phyloP scores from a whole-genome alignment of 2,329 filamentous ascomycete species.

The Diaporthe velutina region DNA sequence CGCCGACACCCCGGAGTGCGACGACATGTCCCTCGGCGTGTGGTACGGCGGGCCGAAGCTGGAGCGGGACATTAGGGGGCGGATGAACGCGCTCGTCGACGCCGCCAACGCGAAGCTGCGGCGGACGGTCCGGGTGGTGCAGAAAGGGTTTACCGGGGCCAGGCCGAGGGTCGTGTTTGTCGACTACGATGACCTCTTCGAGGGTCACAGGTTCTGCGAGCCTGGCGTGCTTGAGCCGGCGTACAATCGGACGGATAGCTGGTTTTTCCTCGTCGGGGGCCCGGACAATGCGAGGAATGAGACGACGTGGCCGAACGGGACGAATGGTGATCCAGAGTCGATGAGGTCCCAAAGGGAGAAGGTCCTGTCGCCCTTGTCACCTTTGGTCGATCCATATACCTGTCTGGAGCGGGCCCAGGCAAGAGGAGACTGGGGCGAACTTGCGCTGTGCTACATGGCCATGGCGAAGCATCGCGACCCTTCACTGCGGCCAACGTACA shows the following conservation, averaged over 20 bases:
- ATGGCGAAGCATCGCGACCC: slow-evolving; percentile 53
- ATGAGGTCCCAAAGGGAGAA: slow-evolving; percentile 16
- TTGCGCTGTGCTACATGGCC: slow-evolving; percentile 60
- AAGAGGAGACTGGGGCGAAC: slow-evolving; percentile 57
- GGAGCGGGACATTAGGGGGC: slow-evolving; percentile 51
- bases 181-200: slow-evolving; percentile 58
- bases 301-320: slow-evolving; percentile 40
- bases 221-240: slow-evolving; percentile 55
- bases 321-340: slow-evolving; percentile 31
- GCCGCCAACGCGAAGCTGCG: slow-evolving; percentile 57
- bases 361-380: slow-evolving; percentile 48
- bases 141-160: slow-evolving; percentile 49
- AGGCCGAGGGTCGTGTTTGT: slow-evolving; percentile 57
- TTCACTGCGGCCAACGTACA: slow-evolving; percentile 48
- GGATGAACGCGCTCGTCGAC: slow-evolving; percentile 60
- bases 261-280: slow-evolving; percentile 63
- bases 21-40: slow-evolving; percentile 59
- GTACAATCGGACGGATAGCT: slow-evolving; percentile 57
- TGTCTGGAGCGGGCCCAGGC: slow-evolving; percentile 52
- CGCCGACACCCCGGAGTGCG: slow-evolving; percentile 56
- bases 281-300: slow-evolving; percentile 52
- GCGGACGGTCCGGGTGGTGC: slow-evolving; percentile 51
- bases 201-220: slow-evolving; percentile 58
- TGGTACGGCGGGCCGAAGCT: slow-evolving; percentile 60
- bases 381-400: slow-evolving; percentile 51